Evolutionary conservation across 2,329 filamentous ascomycete species (phyloP).

Genomic region (Xylariaceae sp.): DNA sequence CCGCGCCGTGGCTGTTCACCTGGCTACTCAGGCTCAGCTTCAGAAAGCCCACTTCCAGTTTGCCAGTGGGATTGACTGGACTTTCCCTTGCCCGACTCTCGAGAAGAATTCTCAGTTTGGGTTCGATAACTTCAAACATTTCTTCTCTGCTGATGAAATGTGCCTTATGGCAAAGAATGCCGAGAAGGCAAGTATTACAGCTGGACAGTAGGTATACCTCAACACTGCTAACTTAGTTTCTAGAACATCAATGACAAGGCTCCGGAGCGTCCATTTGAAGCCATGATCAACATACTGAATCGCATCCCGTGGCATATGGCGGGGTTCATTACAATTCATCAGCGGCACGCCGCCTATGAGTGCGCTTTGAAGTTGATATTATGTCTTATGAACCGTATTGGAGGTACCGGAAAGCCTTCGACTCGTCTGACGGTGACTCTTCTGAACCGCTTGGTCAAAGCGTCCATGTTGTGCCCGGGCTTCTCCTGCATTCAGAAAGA

Average conservation of each 20-base stretch:
- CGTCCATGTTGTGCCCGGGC: constrained; percentile 54
- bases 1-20: constrained; percentile 51
- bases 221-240: too few species aligned
- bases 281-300: constrained; percentile 57
- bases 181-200: constrained; percentile 36
- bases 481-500: constrained; percentile 61
- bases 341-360: constrained; percentile 50
- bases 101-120: constrained; percentile 30
- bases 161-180: constrained; percentile 60
- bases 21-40: constrained; percentile 52
- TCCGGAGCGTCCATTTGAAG: constrained; percentile 62
- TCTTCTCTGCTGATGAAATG: constrained; percentile 60
- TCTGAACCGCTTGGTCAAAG: constrained; percentile 45
- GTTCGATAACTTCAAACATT: constrained; percentile 54
- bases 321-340: constrained; percentile 50
- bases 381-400: constrained; percentile 39
- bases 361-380: constrained; percentile 45
- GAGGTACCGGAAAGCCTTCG: constrained; percentile 28
- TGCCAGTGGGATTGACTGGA: constrained; percentile 52
- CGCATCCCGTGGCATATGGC: constrained; percentile 62
- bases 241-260: too few species aligned
- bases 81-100: constrained; percentile 40
- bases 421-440: constrained; percentile 49
- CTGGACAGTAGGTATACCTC: too few species aligned
- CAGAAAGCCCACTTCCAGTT: constrained; percentile 61